A percentile compares a stretch with the other conserved stretches of the same genome.
Evolutionary conservation across 2,329 filamentous ascomycete genomes (phyloP).

Genomic region (Cordyceps tenuipes): DNA sequence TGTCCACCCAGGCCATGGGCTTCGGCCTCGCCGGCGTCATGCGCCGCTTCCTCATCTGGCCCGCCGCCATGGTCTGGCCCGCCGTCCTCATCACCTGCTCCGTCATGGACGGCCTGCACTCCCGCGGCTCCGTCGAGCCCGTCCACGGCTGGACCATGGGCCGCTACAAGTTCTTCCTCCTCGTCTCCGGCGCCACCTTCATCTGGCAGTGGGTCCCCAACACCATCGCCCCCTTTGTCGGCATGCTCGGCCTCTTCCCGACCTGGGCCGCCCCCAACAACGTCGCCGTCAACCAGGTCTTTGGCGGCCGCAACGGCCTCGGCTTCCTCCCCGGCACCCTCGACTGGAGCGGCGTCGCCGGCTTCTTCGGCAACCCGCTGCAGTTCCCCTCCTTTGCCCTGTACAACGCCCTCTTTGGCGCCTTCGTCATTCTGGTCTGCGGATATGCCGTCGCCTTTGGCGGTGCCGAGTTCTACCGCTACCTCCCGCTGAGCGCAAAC

Average conservation of each 20-base stretch:
- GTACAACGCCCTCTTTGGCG: constrained; percentile 36
- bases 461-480: constrained; percentile 40
- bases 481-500: constrained; percentile 46
- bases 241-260: constrained; percentile 46
- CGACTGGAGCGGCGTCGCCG: constrained; percentile 30
- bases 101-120: constrained; percentile 57
- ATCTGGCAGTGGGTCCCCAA: constrained; percentile 51
- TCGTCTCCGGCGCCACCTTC: constrained; percentile 42
- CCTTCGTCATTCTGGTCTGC: constrained; percentile 40
- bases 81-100: constrained; percentile 51
- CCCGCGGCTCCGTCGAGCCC: constrained; percentile 45
- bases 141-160: constrained; percentile 49
- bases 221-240: constrained; percentile 49
- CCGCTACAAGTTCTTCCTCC: constrained; percentile 49
- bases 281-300: constrained; percentile 41
- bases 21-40: constrained; percentile 54
- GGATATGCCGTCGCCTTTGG: constrained; percentile 43
- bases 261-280: constrained; percentile 43
- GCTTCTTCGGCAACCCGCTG: constrained; percentile 33
- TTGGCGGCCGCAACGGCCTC: constrained; percentile 44
- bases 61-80: constrained; percentile 58
- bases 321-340: constrained; percentile 46
- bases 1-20: constrained; percentile 54
- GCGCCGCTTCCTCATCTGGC: constrained; percentile 50
- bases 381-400: constrained; percentile 37